Evolutionary conservation across 169 alveolate genomes (phyloP).

Genomic region (Plasmodium yoelii): DNA sequence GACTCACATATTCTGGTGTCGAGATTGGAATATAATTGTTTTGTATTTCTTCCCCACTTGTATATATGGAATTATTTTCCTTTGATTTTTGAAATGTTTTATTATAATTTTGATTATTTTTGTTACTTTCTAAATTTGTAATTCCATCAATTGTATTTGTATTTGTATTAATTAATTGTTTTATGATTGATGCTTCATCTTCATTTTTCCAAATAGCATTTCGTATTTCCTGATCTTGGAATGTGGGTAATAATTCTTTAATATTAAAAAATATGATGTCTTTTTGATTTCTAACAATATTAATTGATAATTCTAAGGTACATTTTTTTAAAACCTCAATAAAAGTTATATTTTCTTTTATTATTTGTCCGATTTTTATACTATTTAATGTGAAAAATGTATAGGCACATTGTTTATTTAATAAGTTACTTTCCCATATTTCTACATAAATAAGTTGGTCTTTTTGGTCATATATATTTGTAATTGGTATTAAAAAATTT

Average conservation of each 20-base stretch:
- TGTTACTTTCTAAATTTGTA: neutral
- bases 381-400: conserved; percentile 33
- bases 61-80: neutral
- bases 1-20: neutral
- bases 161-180: neutral
- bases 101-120: neutral
- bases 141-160: neutral
- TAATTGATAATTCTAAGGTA: conserved; percentile 24
- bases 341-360: conserved; percentile 30
- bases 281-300: conserved; percentile 15
- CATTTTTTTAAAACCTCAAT: conserved; percentile 45
- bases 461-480: conserved; percentile 2
- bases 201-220: conserved; percentile 17
- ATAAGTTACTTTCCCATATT: conserved; percentile 26
- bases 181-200: neutral
- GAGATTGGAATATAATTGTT: neutral
- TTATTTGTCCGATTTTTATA: conserved; percentile 35
- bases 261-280: conserved; percentile 46
- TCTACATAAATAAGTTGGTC: conserved; percentile 19
- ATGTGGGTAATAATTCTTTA: conserved; percentile 18
- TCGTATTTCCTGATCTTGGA: conserved; percentile 21
- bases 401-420: conserved; percentile 47
- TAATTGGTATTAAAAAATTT: conserved; percentile 25
- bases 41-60: neutral
- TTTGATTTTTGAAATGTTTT: neutral